These are phyloP conservation scores for Talaromyces marneffei DNA, from an alignment of 2,329 filamentous ascomycete genomes.

Conservation along the genomic window DNA sequence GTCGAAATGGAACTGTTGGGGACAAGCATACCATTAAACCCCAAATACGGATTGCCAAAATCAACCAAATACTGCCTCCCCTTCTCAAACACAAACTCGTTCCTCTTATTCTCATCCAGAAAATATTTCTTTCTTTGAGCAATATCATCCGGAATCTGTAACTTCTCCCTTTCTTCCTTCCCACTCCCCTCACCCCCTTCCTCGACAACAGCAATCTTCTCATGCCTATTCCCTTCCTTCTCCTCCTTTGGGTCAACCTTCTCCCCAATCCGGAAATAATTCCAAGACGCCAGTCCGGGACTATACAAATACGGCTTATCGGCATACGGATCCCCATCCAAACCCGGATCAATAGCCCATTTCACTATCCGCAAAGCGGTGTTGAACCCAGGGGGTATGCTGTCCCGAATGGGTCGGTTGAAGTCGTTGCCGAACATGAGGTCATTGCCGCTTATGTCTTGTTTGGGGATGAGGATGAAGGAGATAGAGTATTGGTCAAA, in stretches of 20 bases:
- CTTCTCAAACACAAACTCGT: conserved; percentile 56
- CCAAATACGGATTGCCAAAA: conserved; percentile 89
- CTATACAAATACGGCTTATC: conserved; percentile 84
- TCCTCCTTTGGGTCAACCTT: conserved; percentile 23
- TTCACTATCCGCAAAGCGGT: conserved; percentile 79
- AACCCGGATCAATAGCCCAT: conserved; percentile 83
- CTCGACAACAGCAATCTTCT: conserved; percentile 51
- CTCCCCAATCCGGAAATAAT: conserved; percentile 63
- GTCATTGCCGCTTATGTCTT: conserved; percentile 59
- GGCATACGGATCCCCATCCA: conserved; percentile 84
- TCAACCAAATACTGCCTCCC: conserved; percentile 59
- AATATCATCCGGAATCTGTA: conserved; percentile 49
- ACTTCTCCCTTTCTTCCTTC: conserved; percentile 38
- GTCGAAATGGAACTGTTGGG: not conserved
- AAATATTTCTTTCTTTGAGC: conserved; percentile 58
- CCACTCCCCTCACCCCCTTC: conserved; percentile 61
- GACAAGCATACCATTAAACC: conserved; percentile 58
- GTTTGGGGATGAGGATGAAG: conserved; percentile 70
- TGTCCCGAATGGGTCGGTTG: conserved; percentile 79
- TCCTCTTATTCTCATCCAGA: conserved; percentile 50
- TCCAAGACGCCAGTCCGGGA: conserved; percentile 72
- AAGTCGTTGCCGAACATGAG: conserved; percentile 96
- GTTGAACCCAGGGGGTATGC: conserved; percentile 77
- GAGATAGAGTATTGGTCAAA: conserved; percentile 80
- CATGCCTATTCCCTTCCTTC: conserved; percentile 6